phyloP scores from a whole-genome alignment of 139 green algal species.

The Spirogloea muscicola region DNA sequence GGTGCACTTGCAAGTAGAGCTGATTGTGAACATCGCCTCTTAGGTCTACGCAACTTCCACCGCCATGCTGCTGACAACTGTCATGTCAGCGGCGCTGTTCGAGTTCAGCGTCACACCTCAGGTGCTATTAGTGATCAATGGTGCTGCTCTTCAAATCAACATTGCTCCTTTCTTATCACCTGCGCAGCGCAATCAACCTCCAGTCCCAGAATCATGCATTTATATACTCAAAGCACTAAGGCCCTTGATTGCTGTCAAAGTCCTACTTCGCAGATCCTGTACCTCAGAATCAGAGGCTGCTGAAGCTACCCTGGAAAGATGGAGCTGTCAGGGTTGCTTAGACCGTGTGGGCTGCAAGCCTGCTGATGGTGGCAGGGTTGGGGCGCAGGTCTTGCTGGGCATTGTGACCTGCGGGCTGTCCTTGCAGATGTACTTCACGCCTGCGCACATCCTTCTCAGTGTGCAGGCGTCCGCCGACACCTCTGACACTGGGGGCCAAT shows the following conservation, averaged over 20 bases:
- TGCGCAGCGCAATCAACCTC: not conserved
- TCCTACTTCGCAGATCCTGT: no score
- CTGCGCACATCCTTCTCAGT: no score
- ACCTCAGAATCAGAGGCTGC: no score
- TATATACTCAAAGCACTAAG: no score
- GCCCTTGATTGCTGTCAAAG: no score
- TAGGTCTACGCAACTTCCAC: constrained; percentile 60
- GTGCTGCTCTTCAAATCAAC: not conserved
- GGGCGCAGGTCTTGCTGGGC: constrained; percentile 56
- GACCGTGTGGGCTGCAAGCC: not conserved
- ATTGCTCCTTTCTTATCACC: not conserved
- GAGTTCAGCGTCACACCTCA: constrained; percentile 51
- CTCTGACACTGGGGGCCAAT: no score
- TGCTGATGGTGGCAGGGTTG: not conserved
- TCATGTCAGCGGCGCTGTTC: constrained; percentile 58
- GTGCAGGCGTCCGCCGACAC: no score
- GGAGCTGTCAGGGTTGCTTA: not conserved
- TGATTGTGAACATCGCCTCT: not conserved
- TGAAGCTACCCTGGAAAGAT: not conserved
- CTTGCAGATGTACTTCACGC: constrained; percentile 52
- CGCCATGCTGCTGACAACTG: constrained; percentile 66
- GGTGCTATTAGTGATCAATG: constrained; percentile 22
- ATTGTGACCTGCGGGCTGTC: constrained; percentile 56
- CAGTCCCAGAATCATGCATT: not conserved
- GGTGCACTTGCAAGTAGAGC: not conserved